Base-by-base conservation (phyloP, 1,139 yeast species). In the Kazachstania sp. region DNA sequence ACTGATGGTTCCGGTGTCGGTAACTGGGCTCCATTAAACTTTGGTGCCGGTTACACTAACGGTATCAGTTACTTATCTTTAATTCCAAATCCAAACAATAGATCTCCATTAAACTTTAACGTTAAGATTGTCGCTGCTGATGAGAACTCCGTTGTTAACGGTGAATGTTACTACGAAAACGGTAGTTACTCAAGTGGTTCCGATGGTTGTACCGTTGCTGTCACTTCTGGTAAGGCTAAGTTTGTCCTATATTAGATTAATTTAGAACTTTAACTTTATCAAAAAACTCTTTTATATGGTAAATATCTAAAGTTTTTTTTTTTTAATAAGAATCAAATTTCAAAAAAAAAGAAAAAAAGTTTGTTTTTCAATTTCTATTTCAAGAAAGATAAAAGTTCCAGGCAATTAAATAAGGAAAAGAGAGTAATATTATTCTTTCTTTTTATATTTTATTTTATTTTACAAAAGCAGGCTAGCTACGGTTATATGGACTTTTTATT, bases 71-170 rank as follows among this genome's bases (percentile, higher is more conserved):
- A 83, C 72, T 71, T 83, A 60, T 83, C 90, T 1, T 74, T 83
- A 70, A 83, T 83, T 71, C 90, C 90, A 66, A 83, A 83, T 70
- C 92, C 92, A 60, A 83, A 83, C 74, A 83, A 83, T 74, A 55
- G 60, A 46, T 68, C 71, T 39, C 68, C 83, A 48, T 75, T 81
- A 51, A 82, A 81, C 74, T 83, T 69, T 71, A 81, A 75, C 59
- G 79, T 83, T 53, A 81, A 81, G 69, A 83, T 83, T 60, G 81
- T 73, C 49, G 87, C 83, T 51, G 72, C 74, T 51, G 77, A 73
- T 50, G 70, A 63, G 50, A 70, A 72, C 51, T 70, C 81, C 43
- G 60, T 57, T 46, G 80, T 79, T 45, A 70, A 67, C 52, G 92
- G 92, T 56, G 67, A 70, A 41, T 83, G 92, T 72, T 64, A 63